These are phyloP conservation scores for Quaeritorhiza haematococci DNA, from an alignment of 371 early-diverging fungal genomes.

Conservation along the genomic window DNA sequence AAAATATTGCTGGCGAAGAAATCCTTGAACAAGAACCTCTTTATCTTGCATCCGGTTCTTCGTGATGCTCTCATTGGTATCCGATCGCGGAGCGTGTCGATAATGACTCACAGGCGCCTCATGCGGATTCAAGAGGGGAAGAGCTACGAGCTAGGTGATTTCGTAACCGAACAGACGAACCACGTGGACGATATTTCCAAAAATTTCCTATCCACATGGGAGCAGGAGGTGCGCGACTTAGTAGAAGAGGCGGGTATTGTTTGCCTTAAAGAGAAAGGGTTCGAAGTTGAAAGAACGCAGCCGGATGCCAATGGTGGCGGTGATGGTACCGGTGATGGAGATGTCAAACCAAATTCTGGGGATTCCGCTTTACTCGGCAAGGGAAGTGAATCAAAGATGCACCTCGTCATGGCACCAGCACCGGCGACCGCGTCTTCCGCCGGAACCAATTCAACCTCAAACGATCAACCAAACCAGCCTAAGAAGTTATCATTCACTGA, in stretches of 20 bases:
- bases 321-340: no score
- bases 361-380: no score
- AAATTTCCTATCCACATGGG: constrained; percentile 29
- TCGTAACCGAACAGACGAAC: constrained; percentile 36
- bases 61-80: constrained; percentile 29
- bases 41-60: constrained; percentile 40
- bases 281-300: constrained; percentile 21
- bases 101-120: constrained; percentile 20
- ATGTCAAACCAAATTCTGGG: no score
- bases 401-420: background rate
- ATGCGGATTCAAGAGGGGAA: constrained; percentile 21
- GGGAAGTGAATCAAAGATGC: no score
- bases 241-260: constrained; percentile 37
- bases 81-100: constrained; percentile 23
- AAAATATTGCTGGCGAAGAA: constrained; percentile 36
- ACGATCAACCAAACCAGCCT: background rate
- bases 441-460: background rate
- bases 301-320: background rate
- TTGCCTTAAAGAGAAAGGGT: constrained; percentile 42
- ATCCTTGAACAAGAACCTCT: constrained; percentile 34
- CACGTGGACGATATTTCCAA: constrained; percentile 28
- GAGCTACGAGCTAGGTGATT: constrained; percentile 36
- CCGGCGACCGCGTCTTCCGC: background rate
- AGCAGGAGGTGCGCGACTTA: constrained; percentile 17
- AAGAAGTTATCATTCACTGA: constrained; percentile 47